Conservation (phyloP, 2,329 filamentous ascomycete species). For the Xylaria sp. region DNA sequence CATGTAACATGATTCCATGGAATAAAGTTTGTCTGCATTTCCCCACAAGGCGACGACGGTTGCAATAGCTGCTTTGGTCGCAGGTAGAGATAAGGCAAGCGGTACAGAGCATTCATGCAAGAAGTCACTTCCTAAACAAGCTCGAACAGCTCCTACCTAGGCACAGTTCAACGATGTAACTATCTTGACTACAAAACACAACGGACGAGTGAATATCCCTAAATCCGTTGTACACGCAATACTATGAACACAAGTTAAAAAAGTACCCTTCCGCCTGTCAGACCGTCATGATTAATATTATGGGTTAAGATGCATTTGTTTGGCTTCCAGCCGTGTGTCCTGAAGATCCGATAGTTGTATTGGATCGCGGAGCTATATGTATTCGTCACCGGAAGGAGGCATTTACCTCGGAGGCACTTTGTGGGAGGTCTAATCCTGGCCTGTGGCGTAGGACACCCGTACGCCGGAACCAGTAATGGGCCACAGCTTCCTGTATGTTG, state of each 20-base stretch:
- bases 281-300: conserved; percentile 5
- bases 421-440: neutral
- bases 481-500: neutral
- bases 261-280: neutral
- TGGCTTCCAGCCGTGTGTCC: neutral
- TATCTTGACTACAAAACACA: conserved; percentile 1
- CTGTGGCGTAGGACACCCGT: conserved; percentile 6
- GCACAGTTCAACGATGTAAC: neutral
- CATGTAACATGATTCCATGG: conserved; percentile 21
- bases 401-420: conserved; percentile 12
- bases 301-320: conserved; percentile 1
- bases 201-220: neutral
- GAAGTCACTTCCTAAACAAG: conserved; percentile 20
- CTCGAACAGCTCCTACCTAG: neutral
- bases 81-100: conserved; percentile 8
- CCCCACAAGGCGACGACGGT: conserved; percentile 22
- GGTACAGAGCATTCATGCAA: conserved; percentile 19
- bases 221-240: conserved; percentile 3
- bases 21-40: conserved; percentile 14
- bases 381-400: conserved; percentile 24
- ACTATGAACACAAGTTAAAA: conserved; percentile 6
- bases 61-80: conserved; percentile 1
- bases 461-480: neutral
- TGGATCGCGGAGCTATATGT: conserved; percentile 20
- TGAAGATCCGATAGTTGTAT: conserved; percentile 10